Base-by-base conservation (phyloP, 371 early-diverging fungal species). In the Capillidium rhysosporum region DNA sequence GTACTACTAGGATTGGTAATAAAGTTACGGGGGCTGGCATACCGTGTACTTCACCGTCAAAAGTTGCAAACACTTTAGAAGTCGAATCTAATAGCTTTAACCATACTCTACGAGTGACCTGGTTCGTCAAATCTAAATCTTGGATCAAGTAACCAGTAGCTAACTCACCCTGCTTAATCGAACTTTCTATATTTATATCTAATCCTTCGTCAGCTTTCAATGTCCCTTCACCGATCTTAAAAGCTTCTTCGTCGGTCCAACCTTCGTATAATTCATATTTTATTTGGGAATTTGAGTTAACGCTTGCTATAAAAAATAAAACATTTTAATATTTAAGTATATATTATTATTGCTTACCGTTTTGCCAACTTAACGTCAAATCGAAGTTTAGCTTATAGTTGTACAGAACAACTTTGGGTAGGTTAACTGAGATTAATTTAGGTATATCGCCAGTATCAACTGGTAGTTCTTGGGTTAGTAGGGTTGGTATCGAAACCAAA, bases 11-110 rank as follows among this genome's bases (percentile, higher is more conserved):
- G 28, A 55, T 47, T 3, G 55, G 55, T 24, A 55, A 2, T 16
- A 55, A 24, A 7, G 55, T 55, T 16, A 55, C 46, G n/a, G 25
- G 28, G 9, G 29, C 55, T 4, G 55, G 55, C 25, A 55, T 21
- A 29, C 46, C 48, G 39, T 55, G 43, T 16, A 47, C 24, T 14
- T 3, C 9, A 24, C 24, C 40, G 24, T 20, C 3, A n/a, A 25
- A 46, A 7, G 23, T 4, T 24, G 46, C 20, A 46, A 46, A 24
- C n/a, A n/a, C n/a, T 7, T 18, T 7, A 25, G 8, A 7, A 25
- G 20, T 21, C 9, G 20, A 3, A 25, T 5, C 3, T n/a, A n/a
- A n/a, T 3, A 46, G 26, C 25, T 10, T 8, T 10, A 46, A 20
- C 24, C 25, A 25, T 8, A 46, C 26, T 5, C 5, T 24, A 18